Conservation (phyloP, 2,329 filamentous ascomycete species). For the Scolecobasidium constrictum region DNA sequence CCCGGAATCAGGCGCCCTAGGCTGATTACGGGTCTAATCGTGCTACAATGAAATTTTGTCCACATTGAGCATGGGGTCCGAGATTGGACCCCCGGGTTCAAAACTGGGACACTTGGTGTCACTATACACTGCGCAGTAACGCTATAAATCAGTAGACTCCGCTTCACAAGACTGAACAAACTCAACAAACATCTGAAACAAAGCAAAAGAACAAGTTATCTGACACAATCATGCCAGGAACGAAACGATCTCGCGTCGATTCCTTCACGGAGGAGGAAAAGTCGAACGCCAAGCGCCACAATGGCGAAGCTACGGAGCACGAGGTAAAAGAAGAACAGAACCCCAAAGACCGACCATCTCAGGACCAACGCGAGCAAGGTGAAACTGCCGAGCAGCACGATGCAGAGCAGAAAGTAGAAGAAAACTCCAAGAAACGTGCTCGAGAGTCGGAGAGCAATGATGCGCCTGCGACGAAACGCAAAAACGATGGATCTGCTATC, state of each 20-base stretch:
- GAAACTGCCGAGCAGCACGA: not conserved
- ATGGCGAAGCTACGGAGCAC: slow-evolving; percentile 1
- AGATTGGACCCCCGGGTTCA: slow-evolving; percentile 4
- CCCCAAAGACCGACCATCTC: slow-evolving; percentile 2
- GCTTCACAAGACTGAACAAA: slow-evolving; percentile 4
- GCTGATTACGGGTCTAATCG: slow-evolving; percentile 1
- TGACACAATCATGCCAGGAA: slow-evolving; percentile 2
- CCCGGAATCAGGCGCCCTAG: slow-evolving; percentile 2
- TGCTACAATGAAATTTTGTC: slow-evolving; percentile 4
- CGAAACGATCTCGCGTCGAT: not conserved
- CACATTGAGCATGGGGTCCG: slow-evolving; percentile 3
- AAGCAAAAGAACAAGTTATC: slow-evolving; percentile 4
- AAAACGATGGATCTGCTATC: not conserved
- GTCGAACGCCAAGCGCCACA: slow-evolving; percentile 2
- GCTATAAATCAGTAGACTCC: slow-evolving; percentile 3
- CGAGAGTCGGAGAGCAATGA: slow-evolving; percentile 2
- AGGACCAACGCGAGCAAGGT: slow-evolving; percentile 1
- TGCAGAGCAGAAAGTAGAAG: not conserved
- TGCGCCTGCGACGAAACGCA: not conserved
- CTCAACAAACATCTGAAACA: not conserved
- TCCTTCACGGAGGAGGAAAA: slow-evolving; percentile 1
- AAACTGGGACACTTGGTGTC: slow-evolving; percentile 6
- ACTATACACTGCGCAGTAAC: slow-evolving; percentile 3
- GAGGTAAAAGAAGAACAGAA: not conserved
- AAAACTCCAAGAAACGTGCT: not conserved